These are phyloP conservation scores for Penicillium sclerotigenum DNA, from an alignment of 2,329 filamentous ascomycete genomes.

Conservation along the genomic window DNA sequence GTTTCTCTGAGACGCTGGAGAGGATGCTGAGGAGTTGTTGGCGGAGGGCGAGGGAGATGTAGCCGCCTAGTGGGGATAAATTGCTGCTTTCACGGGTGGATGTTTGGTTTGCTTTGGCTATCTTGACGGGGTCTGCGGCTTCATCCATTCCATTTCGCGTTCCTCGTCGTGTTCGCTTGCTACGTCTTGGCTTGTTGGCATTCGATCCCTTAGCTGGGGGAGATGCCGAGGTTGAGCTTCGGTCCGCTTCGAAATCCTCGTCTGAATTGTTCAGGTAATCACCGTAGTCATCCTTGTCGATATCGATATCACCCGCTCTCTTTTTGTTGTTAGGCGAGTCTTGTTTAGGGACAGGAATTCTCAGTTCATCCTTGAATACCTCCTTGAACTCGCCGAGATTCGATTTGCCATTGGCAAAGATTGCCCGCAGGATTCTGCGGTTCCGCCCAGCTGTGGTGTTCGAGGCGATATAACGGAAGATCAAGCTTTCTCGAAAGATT, in stretches of 20 bases:
- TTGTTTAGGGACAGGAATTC: constrained; percentile 29
- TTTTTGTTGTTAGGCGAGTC: constrained; percentile 34
- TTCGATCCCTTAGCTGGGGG: constrained; percentile 6
- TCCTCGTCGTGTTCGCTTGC: constrained; percentile 35
- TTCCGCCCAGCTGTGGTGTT: constrained; percentile 32
- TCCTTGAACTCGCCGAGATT: constrained; percentile 42
- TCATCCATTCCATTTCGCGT: constrained; percentile 17
- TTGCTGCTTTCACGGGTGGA: constrained; percentile 14
- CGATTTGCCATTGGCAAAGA: constrained; percentile 46
- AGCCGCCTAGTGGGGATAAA: constrained; percentile 36
- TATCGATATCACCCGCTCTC: constrained; percentile 42
- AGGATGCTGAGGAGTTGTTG: constrained; percentile 47
- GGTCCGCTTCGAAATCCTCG: constrained; percentile 27
- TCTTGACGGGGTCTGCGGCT: constrained; percentile 2
- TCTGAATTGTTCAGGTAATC: constrained; percentile 46
- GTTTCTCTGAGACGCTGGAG: constrained; percentile 35
- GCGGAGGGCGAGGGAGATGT: constrained; percentile 42
- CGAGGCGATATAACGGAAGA: constrained; percentile 43
- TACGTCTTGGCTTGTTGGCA: constrained; percentile 22
- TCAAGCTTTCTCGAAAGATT: constrained; percentile 39
- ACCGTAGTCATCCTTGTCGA: constrained; percentile 46
- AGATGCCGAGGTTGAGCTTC: background rate
- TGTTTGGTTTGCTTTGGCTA: constrained; percentile 10
- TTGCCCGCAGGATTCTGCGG: constrained; percentile 45
- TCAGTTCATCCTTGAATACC: constrained; percentile 47